Evolutionary conservation across 2,329 filamentous ascomycete species (phyloP).

Genomic region (Colletotrichum chrysophilum): DNA sequence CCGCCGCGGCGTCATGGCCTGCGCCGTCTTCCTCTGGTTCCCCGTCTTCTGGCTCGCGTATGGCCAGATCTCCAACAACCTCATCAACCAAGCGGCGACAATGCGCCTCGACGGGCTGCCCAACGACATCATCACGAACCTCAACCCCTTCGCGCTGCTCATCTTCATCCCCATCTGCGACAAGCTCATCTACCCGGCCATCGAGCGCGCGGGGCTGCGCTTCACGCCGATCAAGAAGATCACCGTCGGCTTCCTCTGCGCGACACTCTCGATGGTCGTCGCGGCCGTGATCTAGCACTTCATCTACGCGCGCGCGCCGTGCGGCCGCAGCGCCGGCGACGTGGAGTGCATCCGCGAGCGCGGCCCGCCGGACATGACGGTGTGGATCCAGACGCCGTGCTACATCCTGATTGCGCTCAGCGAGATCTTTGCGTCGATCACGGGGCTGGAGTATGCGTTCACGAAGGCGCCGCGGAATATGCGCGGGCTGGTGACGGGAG

Average conservation of each 20-base stretch:
- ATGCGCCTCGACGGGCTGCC: slow-evolving; percentile 16
- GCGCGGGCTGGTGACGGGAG: slow-evolving; percentile 61
- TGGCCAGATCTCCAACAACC: slow-evolving; percentile 16
- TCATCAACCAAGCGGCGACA: slow-evolving; percentile 18
- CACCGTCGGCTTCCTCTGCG: slow-evolving; percentile 37
- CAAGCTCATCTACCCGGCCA: slow-evolving; percentile 59
- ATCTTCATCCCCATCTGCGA: slow-evolving; percentile 77
- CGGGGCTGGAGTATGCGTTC: slow-evolving; percentile 66
- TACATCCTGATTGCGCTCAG: slow-evolving; percentile 34
- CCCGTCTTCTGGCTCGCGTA: slow-evolving; percentile 21
- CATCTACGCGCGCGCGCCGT: slow-evolving; percentile 58
- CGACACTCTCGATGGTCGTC: slow-evolving; percentile 31
- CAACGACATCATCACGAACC: slow-evolving; percentile 19
- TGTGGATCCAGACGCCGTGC: slow-evolving; percentile 50
- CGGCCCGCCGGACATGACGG: slow-evolving; percentile 51
- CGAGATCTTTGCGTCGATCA: slow-evolving; percentile 34
- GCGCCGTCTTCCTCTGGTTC: slow-evolving; percentile 55
- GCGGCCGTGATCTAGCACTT: slow-evolving; percentile 46
- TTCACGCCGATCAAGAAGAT: slow-evolving; percentile 71
- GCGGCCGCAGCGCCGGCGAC: slow-evolving; percentile 50
- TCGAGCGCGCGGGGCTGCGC: slow-evolving; percentile 58
- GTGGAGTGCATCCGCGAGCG: slow-evolving; percentile 42
- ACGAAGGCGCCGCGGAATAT: slow-evolving; percentile 70
- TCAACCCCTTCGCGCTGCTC: slow-evolving; percentile 63
- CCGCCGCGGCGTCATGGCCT: slow-evolving; percentile 57